Conservation (phyloP, 1,139 yeast genomes). For the Pichia sp. region DNA sequence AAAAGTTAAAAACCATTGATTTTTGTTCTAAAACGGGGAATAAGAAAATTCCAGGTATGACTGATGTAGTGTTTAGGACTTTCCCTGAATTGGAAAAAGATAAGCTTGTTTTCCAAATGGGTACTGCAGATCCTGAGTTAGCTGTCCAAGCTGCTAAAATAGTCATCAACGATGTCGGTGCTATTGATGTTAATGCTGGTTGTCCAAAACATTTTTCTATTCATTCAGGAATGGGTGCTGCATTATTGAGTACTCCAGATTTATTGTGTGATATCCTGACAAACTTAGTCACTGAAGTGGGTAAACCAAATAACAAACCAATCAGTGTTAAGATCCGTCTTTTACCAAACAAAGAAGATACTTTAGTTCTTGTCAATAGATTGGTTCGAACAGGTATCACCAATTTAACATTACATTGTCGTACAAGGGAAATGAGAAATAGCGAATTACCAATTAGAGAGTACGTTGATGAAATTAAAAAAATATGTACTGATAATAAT, state of each 20-base stretch:
- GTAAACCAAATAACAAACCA: slow-evolving; percentile 70
- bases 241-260: slow-evolving; percentile 76
- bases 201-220: slow-evolving; percentile 84
- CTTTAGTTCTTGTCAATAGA: slow-evolving; percentile 54
- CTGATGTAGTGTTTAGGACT: slow-evolving; percentile 59
- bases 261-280: slow-evolving; percentile 59
- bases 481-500: slow-evolving; percentile 54
- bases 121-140: slow-evolving; percentile 73
- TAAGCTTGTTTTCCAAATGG: slow-evolving; percentile 78
- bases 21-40: slow-evolving; percentile 38
- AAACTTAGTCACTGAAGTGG: slow-evolving; percentile 70
- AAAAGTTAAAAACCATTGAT: slow-evolving; percentile 53
- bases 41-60: slow-evolving; percentile 38
- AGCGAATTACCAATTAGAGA: slow-evolving; percentile 72
- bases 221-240: slow-evolving; percentile 98
- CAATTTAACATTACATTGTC: slow-evolving; percentile 84
- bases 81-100: slow-evolving; percentile 54
- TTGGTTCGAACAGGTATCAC: slow-evolving; percentile 76
- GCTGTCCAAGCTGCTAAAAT: slow-evolving; percentile 84
- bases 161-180: slow-evolving; percentile 81
- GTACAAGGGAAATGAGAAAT: slow-evolving; percentile 86
- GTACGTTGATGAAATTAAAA: slow-evolving; percentile 55
- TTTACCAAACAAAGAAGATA: slow-evolving; percentile 54
- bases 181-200: slow-evolving; percentile 91
- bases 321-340: slow-evolving; percentile 87